Evolutionary conservation across 495 filamentous ascomycete species (phyloP).

Genomic region (Penicillium subrubescens): DNA sequence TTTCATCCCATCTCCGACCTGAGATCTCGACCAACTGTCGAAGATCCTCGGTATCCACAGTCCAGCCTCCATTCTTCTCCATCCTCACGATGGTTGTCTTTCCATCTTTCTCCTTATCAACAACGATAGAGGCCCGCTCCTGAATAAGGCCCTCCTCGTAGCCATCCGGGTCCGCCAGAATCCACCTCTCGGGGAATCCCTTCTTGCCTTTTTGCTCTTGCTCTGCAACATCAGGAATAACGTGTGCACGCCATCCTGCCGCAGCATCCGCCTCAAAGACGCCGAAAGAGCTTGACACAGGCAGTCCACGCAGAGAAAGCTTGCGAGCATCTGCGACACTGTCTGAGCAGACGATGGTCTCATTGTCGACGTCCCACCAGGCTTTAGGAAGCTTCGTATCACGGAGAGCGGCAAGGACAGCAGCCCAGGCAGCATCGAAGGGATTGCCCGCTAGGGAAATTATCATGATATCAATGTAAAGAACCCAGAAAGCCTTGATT

Average conservation of each 20-base stretch:
- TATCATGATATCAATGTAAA: constrained; percentile 91
- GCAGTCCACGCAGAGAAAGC: constrained; percentile 59
- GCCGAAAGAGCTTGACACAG: constrained; percentile 70
- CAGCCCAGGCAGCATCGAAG: constrained; percentile 87
- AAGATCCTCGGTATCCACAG: constrained; percentile 57
- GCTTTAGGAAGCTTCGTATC: constrained; percentile 79
- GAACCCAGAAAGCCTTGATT: constrained; percentile 85
- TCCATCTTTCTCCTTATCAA: constrained; percentile 60
- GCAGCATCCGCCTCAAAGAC: constrained; percentile 71
- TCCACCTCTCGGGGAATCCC: constrained; percentile 61
- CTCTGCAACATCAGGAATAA: constrained; percentile 46
- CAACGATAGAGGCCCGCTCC: constrained; percentile 72
- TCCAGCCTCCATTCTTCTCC: constrained; percentile 80
- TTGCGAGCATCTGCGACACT: constrained; percentile 46
- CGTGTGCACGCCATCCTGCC: constrained; percentile 40
- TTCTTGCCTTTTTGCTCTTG: constrained; percentile 34
- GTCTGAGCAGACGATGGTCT: constrained; percentile 75
- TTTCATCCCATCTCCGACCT: constrained; percentile 56
- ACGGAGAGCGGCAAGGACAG: constrained; percentile 77
- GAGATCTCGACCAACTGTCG: constrained; percentile 55
- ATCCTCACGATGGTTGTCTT: constrained; percentile 65
- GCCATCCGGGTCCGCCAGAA: constrained; percentile 85
- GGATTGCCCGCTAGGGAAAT: constrained; percentile 88
- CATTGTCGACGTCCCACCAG: constrained; percentile 82
- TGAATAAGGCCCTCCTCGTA: constrained; percentile 82